Conservation (phyloP, 768 basidiomycete species). For the Boletus vermiculosoides region DNA sequence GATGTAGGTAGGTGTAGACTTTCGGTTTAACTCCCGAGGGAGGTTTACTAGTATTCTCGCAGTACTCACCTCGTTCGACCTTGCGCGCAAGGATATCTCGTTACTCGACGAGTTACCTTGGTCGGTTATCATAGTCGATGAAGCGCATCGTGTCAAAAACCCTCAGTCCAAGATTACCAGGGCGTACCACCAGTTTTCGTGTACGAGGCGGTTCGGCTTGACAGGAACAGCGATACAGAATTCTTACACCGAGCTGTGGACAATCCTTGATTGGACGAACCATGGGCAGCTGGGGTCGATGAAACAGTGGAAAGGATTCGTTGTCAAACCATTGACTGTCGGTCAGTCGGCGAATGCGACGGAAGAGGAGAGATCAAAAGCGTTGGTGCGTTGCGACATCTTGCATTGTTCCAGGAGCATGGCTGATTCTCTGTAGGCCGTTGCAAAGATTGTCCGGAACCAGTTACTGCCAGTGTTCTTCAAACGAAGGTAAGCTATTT, state of each 20-base stretch:
- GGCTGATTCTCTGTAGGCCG: conserved; percentile 37
- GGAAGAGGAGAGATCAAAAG: conserved; percentile 57
- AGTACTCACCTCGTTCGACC: conserved; percentile 85
- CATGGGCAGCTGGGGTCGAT: conserved; percentile 72
- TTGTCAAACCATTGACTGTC: conserved; percentile 61
- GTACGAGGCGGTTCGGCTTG: conserved; percentile 73
- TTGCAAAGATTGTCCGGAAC: conserved; percentile 61
- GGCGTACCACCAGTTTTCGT: conserved; percentile 72
- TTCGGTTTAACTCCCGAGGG: background rate
- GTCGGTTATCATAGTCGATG: conserved; percentile 80
- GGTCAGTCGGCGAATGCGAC: conserved; percentile 69
- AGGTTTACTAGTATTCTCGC: background rate
- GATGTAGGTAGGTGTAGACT: conserved; percentile 66
- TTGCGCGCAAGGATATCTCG: conserved; percentile 69
- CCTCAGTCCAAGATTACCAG: conserved; percentile 58
- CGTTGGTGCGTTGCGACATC: conserved; percentile 39
- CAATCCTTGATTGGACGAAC: conserved; percentile 89
- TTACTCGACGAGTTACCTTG: conserved; percentile 65
- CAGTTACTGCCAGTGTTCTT: conserved; percentile 81
- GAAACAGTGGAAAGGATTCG: conserved; percentile 73
- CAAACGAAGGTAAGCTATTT: conserved; percentile 58
- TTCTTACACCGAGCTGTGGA: conserved; percentile 87
- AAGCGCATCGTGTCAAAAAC: conserved; percentile 90
- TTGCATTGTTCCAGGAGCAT: background rate
- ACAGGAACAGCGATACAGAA: conserved; percentile 90